Percentiles rank a stretch among this genome's conserved stretches.
Conservation (phyloP, 305 asterid genomes). For the Fraxinus albicans region DNA sequence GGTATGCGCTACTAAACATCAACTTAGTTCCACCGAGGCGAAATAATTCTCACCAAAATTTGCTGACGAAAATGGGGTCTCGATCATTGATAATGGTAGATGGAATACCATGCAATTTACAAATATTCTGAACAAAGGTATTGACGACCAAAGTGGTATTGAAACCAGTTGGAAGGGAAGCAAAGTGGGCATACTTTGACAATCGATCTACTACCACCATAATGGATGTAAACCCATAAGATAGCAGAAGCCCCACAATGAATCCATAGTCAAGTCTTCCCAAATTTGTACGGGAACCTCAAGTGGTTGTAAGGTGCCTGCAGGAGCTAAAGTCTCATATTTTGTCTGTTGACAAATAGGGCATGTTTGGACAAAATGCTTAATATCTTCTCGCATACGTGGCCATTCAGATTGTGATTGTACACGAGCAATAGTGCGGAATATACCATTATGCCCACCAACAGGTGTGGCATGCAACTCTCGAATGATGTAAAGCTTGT, state of each 20-base stretch:
- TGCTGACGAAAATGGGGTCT: neutral
- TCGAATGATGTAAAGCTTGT: neutral
- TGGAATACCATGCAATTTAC: neutral
- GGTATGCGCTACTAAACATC: too few relatives aligned
- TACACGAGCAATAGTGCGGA: neutral
- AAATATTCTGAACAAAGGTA: neutral
- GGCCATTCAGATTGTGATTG: neutral
- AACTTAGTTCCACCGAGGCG: neutral
- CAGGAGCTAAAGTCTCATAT: neutral
- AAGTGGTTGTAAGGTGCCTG: neutral
- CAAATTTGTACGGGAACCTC: neutral
- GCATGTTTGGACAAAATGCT: neutral
- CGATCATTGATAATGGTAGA: neutral
- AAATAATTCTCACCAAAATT: too few relatives aligned
- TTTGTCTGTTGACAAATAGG: neutral
- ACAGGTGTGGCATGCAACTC: neutral
- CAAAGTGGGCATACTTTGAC: neutral
- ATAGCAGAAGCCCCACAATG: neutral
- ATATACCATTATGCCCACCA: neutral
- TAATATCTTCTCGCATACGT: neutral
- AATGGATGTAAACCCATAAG: neutral
- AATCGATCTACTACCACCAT: neutral
- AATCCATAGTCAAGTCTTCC: neutral
- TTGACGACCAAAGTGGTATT: neutral
- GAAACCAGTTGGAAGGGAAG: neutral